Evolutionary conservation across 345 rosid species (phyloP).

Genomic region (Euphorbia pulcherrima): DNA sequence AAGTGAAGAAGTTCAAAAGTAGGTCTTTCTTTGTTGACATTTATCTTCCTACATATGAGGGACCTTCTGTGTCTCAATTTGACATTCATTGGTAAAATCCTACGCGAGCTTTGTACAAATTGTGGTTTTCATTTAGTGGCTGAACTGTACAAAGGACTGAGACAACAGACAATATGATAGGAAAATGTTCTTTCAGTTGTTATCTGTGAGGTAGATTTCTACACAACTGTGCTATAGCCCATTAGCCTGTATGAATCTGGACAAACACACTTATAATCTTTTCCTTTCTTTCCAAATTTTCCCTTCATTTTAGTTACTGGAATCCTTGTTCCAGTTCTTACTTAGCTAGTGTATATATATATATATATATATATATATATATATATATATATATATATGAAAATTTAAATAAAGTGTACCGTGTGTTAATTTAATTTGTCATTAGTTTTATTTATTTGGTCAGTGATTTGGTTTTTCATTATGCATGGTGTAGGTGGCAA

Average conservation of each 20-base stretch:
- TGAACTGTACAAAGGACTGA: neutral
- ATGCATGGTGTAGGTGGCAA: constrained; percentile 50
- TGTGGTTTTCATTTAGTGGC: neutral
- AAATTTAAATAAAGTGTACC: neutral
- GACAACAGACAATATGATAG: neutral
- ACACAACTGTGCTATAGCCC: neutral
- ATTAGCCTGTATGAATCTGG: neutral
- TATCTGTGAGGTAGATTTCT: neutral
- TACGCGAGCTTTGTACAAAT: neutral
- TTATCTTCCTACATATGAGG: neutral
- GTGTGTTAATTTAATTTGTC: neutral
- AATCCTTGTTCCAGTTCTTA: neutral
- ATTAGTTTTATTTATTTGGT: neutral
- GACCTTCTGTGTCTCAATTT: neutral
- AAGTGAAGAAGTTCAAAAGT: neutral
- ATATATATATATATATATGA: too few relatives aligned
- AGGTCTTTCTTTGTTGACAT: neutral
- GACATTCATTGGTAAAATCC: neutral
- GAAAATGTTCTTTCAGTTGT: neutral
- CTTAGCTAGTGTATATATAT: neutral
- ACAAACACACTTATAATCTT: too few relatives aligned
- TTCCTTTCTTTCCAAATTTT: neutral
- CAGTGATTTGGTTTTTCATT: neutral
- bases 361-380: too few relatives aligned
- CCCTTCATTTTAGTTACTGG: neutral